phyloP scores from a whole-genome alignment of 805 yeast genomes.

The Maudiozyma barnettii region DNA sequence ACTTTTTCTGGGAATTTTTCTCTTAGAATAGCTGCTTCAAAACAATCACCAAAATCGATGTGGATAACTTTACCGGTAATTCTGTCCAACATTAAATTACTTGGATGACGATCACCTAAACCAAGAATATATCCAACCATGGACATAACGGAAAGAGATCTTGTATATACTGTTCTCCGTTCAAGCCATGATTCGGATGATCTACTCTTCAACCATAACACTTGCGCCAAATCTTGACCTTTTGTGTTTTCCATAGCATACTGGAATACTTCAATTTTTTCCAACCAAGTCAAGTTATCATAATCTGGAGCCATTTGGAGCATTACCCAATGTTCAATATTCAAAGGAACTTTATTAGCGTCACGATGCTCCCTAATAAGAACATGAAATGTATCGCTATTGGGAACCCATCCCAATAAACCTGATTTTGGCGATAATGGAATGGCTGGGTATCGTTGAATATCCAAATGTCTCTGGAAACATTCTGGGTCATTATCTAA shows the following conservation, averaged over 20 bases:
- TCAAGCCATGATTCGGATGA: conserved; percentile 97
- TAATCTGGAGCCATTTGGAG: conserved; percentile 93
- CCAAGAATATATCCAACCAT: conserved; percentile 97
- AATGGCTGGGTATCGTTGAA: conserved; percentile 84
- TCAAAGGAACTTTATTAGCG: conserved; percentile 74
- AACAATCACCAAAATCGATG: conserved; percentile 97
- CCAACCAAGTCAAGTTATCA: conserved; percentile 76
- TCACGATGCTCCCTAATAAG: conserved; percentile 88
- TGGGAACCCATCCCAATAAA: conserved; percentile 90
- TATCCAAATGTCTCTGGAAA: conserved; percentile 87
- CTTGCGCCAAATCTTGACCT: conserved; percentile 92
- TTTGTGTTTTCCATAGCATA: conserved; percentile 90
- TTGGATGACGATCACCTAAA: conserved; percentile 93
- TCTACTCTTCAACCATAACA: conserved; percentile 88
- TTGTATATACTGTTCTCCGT: conserved; percentile 86
- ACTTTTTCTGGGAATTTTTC: conserved; percentile 97
- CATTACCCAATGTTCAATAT: conserved; percentile 92
- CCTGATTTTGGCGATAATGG: conserved; percentile 97
- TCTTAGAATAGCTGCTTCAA: conserved; percentile 91
- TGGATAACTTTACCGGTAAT: conserved; percentile 91
- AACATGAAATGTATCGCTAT: conserved; percentile 91
- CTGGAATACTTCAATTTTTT: conserved; percentile 92
- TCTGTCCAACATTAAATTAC: conserved; percentile 89
- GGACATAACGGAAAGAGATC: conserved; percentile 95
- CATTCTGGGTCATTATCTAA: conserved; percentile 86